A percentile compares a stretch with the other conserved stretches of the same genome.
Evolutionary conservation across 306 rosid species (phyloP).

Genomic region (Canavalia ensiformis): DNA sequence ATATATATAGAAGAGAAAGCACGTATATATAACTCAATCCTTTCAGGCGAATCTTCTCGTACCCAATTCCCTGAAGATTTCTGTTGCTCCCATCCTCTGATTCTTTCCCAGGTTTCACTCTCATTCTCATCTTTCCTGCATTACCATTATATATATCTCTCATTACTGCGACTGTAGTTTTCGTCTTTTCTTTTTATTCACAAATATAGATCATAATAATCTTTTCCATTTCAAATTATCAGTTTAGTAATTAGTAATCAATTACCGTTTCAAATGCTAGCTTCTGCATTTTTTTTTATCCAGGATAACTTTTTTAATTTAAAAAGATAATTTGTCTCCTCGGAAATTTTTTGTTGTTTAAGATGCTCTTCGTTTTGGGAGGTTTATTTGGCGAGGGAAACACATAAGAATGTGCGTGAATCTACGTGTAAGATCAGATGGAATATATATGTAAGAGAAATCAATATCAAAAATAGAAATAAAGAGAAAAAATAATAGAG

Average conservation of each 20-base stretch:
- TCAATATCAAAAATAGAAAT: no score
- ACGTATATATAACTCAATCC: neutral
- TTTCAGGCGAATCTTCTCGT: neutral
- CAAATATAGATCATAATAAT: neutral
- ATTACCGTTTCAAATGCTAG: neutral
- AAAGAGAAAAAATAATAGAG: no score
- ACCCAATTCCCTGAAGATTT: neutral
- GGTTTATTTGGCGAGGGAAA: neutral
- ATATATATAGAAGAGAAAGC: neutral
- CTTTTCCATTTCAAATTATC: neutral
- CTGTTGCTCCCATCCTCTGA: neutral
- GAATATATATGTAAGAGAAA: no score
- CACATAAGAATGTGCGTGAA: neutral
- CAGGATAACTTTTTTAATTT: neutral
- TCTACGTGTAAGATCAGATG: no score
- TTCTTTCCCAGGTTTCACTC: constrained; percentile 25
- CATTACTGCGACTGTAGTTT: neutral
- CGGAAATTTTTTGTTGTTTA: neutral
- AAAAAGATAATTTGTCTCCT: neutral
- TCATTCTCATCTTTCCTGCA: neutral
- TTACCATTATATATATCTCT: no score
- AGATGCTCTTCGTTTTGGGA: neutral
- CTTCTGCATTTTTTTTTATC: neutral
- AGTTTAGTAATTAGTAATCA: neutral
- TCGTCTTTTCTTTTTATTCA: no score